phyloP scores from a whole-genome alignment of 306 rosid species.

The Trichosanthes cucumerina region DNA sequence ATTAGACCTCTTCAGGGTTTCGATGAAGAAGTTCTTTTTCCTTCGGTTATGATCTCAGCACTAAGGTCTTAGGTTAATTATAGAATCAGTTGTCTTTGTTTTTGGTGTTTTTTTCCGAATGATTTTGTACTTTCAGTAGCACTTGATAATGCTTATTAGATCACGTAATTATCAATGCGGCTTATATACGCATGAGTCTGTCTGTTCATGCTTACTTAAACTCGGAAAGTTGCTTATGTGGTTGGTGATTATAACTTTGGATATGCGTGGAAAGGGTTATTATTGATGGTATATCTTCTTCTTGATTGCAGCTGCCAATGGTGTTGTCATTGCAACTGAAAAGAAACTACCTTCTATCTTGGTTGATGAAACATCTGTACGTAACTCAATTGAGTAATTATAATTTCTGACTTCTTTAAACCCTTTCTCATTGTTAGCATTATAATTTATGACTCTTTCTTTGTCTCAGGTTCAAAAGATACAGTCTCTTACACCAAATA shows the following conservation, averaged over 20 bases:
- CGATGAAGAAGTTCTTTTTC: not conserved
- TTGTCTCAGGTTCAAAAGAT: constrained; percentile 75
- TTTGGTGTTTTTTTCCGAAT: not conserved
- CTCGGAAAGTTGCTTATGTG: not conserved
- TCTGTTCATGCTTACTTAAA: not conserved
- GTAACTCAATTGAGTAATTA: constrained; percentile 16
- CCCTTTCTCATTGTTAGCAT: not conserved
- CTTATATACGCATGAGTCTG: too few relatives aligned
- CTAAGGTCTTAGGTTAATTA: not conserved
- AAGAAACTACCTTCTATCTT: constrained; percentile 91
- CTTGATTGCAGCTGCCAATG: constrained; percentile 83
- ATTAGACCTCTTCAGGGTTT: not conserved
- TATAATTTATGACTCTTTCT: not conserved
- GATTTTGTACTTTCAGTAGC: not conserved
- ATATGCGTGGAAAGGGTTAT: not conserved
- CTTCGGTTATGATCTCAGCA: not conserved
- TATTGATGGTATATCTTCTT: not conserved
- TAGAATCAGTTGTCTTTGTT: not conserved
- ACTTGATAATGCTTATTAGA: not conserved
- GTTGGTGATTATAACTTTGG: not conserved
- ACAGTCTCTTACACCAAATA: constrained; percentile 76
- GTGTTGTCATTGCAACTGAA: constrained; percentile 92
- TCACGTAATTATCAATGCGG: not conserved
- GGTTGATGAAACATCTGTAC: constrained; percentile 87
- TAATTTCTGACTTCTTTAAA: not conserved